These are phyloP conservation scores for Apiospora marii DNA, from an alignment of 2,329 filamentous ascomycete species.

Conservation along the genomic window DNA sequence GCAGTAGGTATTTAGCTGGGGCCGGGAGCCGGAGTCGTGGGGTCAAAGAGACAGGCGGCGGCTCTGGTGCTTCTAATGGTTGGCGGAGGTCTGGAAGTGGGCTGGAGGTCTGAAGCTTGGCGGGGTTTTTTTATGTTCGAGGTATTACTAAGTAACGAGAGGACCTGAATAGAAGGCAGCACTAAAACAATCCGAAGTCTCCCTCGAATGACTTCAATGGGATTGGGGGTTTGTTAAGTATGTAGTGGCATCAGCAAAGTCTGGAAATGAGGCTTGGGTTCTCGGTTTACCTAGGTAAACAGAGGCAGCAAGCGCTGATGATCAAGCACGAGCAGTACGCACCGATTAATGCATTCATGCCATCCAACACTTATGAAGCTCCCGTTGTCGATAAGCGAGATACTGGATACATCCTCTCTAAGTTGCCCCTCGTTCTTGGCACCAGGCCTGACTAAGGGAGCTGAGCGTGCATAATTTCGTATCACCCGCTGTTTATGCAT, in stretches of 20 bases:
- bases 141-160: not conserved
- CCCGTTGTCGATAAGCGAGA: not conserved
- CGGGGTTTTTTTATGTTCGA: conserved; percentile 2
- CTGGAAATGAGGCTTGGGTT: not conserved
- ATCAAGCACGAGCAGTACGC: not conserved
- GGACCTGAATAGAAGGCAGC: not conserved
- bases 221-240: not conserved
- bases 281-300: not conserved
- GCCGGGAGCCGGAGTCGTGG: conserved; percentile 16
- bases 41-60: conserved; percentile 16
- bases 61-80: conserved; percentile 8
- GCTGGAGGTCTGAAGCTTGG: conserved; percentile 14
- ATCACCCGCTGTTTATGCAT: not conserved
- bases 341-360: not conserved
- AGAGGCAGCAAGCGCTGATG: not conserved
- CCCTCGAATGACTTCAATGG: not conserved
- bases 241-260: not conserved
- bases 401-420: not conserved
- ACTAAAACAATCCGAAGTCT: not conserved
- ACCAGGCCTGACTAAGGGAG: not conserved
- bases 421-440: not conserved
- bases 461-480: not conserved
- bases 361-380: not conserved
- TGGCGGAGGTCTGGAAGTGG: conserved; percentile 1
- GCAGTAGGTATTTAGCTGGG: not conserved